These are phyloP conservation scores for Trypanosomatidae sp. DNA, from an alignment of 208 protist genomes.

Conservation along the genomic window DNA sequence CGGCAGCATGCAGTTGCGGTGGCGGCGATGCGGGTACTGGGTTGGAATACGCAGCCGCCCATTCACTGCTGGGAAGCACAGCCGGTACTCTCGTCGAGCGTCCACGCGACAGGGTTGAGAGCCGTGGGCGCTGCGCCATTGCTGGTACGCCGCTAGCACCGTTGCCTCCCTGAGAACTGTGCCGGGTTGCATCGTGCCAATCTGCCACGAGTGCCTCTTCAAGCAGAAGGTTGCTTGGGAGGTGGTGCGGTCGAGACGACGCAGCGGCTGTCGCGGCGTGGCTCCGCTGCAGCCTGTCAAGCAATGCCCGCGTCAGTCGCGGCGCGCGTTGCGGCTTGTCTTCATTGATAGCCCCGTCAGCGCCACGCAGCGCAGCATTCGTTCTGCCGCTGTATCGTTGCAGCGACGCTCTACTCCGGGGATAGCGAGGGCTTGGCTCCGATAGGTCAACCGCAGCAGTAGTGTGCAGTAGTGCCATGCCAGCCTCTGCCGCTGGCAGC, in stretches of 20 bases:
- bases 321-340: neutral
- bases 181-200: neutral
- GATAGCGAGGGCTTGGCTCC: neutral
- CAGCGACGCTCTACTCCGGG: neutral
- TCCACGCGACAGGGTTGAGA: slow-evolving; percentile 6
- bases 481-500: neutral
- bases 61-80: neutral
- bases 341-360: neutral
- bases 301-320: slow-evolving; percentile 12
- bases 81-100: neutral
- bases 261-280: neutral
- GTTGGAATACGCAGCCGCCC: neutral
- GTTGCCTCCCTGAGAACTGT: neutral
- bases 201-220: neutral
- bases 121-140: neutral
- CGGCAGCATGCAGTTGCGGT: neutral
- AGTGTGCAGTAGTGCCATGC: neutral
- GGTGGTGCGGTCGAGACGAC: neutral
- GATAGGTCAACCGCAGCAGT: neutral
- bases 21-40: neutral
- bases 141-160: neutral
- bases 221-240: neutral
- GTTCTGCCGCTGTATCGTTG: neutral
- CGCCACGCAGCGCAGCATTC: neutral
- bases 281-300: slow-evolving; percentile 13